Conservation (phyloP, 306 rosid genomes). For the Glycyrrhiza uralensis region DNA sequence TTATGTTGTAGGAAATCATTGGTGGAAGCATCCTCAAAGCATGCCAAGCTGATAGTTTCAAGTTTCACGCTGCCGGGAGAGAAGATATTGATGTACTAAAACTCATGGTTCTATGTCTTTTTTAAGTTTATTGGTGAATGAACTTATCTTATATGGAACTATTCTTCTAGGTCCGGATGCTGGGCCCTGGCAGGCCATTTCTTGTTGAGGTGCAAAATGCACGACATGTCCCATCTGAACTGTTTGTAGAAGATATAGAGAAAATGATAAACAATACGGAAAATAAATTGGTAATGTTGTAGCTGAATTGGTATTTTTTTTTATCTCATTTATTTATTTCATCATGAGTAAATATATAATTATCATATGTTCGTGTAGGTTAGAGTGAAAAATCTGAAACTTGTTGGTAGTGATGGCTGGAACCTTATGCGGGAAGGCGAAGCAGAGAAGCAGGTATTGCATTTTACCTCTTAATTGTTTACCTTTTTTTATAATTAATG, state of each 20-base stretch:
- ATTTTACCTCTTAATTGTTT: constrained; percentile 6
- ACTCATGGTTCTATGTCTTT: constrained; percentile 18
- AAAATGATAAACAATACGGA: constrained; percentile 52
- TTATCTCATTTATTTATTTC: constrained; percentile 20
- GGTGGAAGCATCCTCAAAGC: constrained; percentile 61
- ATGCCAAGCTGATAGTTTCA: constrained; percentile 76
- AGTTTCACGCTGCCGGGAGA: constrained; percentile 98
- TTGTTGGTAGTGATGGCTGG: constrained; percentile 75
- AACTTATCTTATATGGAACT: constrained; percentile 27
- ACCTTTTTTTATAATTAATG: constrained; percentile 4
- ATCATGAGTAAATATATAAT: neutral
- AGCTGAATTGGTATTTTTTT: constrained; percentile 18
- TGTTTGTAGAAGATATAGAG: constrained; percentile 49
- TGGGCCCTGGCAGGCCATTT: constrained; percentile 94
- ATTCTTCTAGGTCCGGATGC: constrained; percentile 77
- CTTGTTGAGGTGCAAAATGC: constrained; percentile 85
- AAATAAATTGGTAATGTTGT: constrained; percentile 64
- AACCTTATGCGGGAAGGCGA: constrained; percentile 87
- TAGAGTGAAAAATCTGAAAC: constrained; percentile 74
- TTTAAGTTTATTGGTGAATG: neutral
- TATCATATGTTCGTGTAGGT: constrained; percentile 48
- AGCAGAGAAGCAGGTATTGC: constrained; percentile 85
- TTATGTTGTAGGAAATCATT: constrained; percentile 64
- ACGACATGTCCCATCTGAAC: constrained; percentile 55
- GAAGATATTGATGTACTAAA: constrained; percentile 86